Conservation (phyloP, 805 yeast genomes). For the Wickerhamiella domercqiae region DNA sequence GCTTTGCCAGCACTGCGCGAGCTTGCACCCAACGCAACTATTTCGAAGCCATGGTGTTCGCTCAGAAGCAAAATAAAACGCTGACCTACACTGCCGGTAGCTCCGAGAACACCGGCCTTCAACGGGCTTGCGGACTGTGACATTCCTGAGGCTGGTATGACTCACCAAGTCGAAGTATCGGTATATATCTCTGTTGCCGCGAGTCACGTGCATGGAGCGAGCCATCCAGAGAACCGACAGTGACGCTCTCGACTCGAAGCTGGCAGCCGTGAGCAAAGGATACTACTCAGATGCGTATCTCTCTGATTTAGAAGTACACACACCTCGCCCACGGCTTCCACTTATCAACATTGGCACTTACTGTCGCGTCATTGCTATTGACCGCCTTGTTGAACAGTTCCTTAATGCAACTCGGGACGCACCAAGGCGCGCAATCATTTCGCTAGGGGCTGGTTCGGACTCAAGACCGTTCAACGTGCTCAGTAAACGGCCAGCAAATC, state of each 20-base stretch:
- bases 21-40: conserved; percentile 81
- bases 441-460: conserved; percentile 74
- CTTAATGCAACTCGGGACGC: conserved; percentile 16
- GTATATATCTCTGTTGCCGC: too few relatives aligned
- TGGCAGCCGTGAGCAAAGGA: conserved; percentile 30
- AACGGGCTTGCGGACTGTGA: too few relatives aligned
- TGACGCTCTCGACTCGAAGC: conserved; percentile 43
- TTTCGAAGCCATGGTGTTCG: conserved; percentile 78
- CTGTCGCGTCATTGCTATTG: conserved; percentile 33
- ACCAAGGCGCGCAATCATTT: conserved; percentile 33
- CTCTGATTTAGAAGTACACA: conserved; percentile 6
- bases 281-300: conserved; percentile 33
- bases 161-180: too few relatives aligned
- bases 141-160: conserved; percentile 1
- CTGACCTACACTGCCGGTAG: conserved; percentile 97
- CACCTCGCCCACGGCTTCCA: conserved; percentile 32
- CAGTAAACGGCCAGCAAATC: conserved; percentile 16
- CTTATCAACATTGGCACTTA: conserved; percentile 49
- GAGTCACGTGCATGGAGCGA: conserved; percentile 20
- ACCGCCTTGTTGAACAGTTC: conserved; percentile 28
- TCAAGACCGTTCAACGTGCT: conserved; percentile 46
- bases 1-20: conserved; percentile 83
- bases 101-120: conserved; percentile 76
- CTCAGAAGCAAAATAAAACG: conserved; percentile 75
- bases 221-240: conserved; percentile 41